Evolutionary conservation across 257 asterid genomes (phyloP).

Genomic region (Schizonepeta tenuifolia): DNA sequence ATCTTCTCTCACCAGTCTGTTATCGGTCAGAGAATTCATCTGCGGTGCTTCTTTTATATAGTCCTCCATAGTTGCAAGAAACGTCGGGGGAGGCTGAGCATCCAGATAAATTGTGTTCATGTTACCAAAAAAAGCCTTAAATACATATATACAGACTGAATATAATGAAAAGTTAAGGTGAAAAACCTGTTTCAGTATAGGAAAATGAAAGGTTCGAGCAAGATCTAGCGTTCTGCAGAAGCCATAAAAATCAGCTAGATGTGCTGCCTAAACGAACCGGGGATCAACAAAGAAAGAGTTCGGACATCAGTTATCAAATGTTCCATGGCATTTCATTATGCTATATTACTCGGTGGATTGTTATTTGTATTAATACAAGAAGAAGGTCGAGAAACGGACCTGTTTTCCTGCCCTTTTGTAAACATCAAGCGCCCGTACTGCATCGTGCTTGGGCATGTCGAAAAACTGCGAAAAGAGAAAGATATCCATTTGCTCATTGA

Average conservation of each 20-base stretch:
- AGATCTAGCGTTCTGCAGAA: slow-evolving; percentile 49
- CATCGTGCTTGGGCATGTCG: slow-evolving; percentile 88
- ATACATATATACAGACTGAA: neutral
- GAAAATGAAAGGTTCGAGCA: slow-evolving; percentile 62
- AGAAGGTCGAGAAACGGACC: slow-evolving; percentile 44
- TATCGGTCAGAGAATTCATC: slow-evolving; percentile 41
- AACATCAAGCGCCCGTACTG: slow-evolving; percentile 73
- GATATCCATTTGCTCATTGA: neutral
- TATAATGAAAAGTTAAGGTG: neutral
- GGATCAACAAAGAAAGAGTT: slow-evolving; percentile 12
- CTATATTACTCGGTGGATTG: neutral
- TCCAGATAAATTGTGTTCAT: neutral
- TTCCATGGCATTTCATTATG: neutral
- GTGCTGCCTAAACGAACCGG: slow-evolving; percentile 47
- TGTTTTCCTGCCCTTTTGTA: slow-evolving; percentile 84
- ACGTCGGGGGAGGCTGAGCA: slow-evolving; percentile 87
- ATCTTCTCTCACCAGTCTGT: slow-evolving; percentile 57
- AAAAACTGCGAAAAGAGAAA: slow-evolving; percentile 58
- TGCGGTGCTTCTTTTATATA: slow-evolving; percentile 89
- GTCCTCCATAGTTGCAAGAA: slow-evolving; percentile 95
- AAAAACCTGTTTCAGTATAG: slow-evolving; percentile 49
- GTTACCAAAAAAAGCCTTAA: neutral
- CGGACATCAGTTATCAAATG: slow-evolving; percentile 25
- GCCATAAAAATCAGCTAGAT: slow-evolving; percentile 49
- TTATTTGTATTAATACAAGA: neutral